A percentile compares a stretch with the other conserved stretches of the same genome.
Evolutionary conservation across 257 asterid genomes (phyloP).

Genomic region (Scutellaria barbata): DNA sequence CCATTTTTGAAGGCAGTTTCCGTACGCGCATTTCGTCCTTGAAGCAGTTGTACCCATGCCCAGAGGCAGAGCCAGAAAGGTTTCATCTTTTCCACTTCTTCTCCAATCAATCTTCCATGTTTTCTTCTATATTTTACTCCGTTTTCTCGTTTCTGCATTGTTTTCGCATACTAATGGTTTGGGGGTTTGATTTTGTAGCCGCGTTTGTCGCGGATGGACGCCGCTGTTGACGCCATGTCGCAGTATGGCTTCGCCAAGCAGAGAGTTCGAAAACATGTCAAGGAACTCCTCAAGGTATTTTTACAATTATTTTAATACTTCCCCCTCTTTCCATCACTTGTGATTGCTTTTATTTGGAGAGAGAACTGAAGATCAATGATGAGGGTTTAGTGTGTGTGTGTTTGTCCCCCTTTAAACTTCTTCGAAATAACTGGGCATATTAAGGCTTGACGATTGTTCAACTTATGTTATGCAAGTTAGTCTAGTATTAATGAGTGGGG

Average conservation of each 20-base stretch:
- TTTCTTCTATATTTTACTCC: no score
- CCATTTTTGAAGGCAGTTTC: neutral
- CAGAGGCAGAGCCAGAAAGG: conserved; percentile 42
- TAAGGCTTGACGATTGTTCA: neutral
- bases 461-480: no score
- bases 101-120: neutral
- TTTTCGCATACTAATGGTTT: neutral
- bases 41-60: conserved; percentile 14
- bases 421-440: neutral
- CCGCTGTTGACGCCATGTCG: conserved; percentile 69
- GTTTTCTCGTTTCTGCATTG: neutral
- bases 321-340: neutral
- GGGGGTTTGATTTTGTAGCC: conserved; percentile 37
- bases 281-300: conserved; percentile 53
- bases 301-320: neutral
- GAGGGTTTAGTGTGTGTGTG: neutral
- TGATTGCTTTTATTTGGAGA: no score
- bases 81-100: neutral
- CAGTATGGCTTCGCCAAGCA: conserved; percentile 47
- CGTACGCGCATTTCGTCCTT: neutral
- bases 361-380: neutral
- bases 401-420: neutral
- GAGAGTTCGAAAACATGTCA: conserved; percentile 33
- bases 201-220: conserved; percentile 61
- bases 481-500: no score